Base-by-base conservation (phyloP, 441 rosid species). In the Pelargonium exstipulatum region DNA sequence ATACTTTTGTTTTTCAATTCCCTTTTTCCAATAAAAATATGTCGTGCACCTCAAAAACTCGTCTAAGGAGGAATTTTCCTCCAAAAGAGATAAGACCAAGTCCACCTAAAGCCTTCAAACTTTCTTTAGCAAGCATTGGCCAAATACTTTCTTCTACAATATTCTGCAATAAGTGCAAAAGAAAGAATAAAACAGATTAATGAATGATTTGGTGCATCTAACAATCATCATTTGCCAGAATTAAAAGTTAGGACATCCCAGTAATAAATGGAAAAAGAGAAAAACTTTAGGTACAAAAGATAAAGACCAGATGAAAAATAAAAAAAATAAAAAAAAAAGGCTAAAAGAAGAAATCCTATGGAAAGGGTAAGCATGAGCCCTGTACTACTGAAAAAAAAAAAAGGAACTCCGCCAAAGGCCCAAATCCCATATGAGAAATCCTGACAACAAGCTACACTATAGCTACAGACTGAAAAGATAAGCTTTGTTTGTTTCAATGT, bases 61-160 rank as follows among this genome's bases (percentile, higher is more conserved):
- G 79, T 73, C 96, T 85, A 71, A 95, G 83, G 71, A 90, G 75
- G 80, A 74, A 95, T 79, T 91, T 91, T 74, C 97, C 97, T 67
- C 92, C 96, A 22, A 91, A 88, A 78, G 97, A 95, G 68, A 95
- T 97, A 69, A 95, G 71, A 58, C 96, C 99, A 17, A 95, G 81
- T 69, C 97, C 97, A 66, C 78, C 83, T 79, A 91, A 86, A 68
- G 96, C 97, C 78, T 88, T 88, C 65, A 88, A 81, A 81, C 97
- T 95, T 83, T 95, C 97, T 82, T 91, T 72, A 45, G 80, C 88
- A 77, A 95, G 99, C 91, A 86, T 87, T 22, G 96, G 97, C 94
- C 86, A 88, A 57, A 91, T 85, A 69, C 96, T 95, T 76, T 81
- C 97, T 69, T 83, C 87, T 8, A 75, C 84, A 73, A 86, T 71